Evolutionary conservation across 164 flowering plant genomes (phyloP), one percentile per base, ranked within the genome.

Genomic region (Magnolia kwangsiensis): DNA sequence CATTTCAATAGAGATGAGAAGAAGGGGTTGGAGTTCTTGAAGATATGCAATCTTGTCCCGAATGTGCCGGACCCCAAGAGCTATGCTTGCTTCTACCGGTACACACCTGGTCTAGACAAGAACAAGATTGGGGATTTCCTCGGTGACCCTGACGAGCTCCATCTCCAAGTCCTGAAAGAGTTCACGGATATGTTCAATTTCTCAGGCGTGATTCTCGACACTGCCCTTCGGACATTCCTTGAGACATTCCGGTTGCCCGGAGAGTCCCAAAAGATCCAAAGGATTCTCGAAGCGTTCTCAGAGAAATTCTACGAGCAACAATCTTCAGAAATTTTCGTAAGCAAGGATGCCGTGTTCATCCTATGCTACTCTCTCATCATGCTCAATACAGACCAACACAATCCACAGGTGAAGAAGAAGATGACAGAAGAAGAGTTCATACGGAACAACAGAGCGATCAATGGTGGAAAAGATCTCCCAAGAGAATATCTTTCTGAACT

Each of bases 381-480:
- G 97, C 91, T 96, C 75, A 96, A 96, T 82, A 94, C 98, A 4
- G 98, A 96, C 84, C 98, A 88, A 64, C 99, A 96, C 71, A 94
- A 92, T 72, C 94, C 97, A 0, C 99, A 96, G 72, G 99, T 96
- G 61, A 96, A 92, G 89, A 96, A 90, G 78, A 96, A 96, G 85
- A 96, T 94, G 98, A 92, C 98, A n/a, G 99, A 96, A 75, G 99
- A 96, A 10, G 98, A 96, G 76, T 96, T 94, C 81, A 92, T 96
- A n/a, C 80, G 89, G 74, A 96, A 96, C 88, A 94, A 94, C 31
- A 83, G 99, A 83, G 89, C 86, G 23, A 94, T 92, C 63, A 96
- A 96, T 81, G 97, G 85, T 29, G 99, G 99, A 58, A 85, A 88
- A 20, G 99, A 96, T 84, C 95, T 96, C 71, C 97, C 98, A 4